phyloP scores from a whole-genome alignment of 495 filamentous ascomycete genomes.

The Pseudevernia furfuracea region DNA sequence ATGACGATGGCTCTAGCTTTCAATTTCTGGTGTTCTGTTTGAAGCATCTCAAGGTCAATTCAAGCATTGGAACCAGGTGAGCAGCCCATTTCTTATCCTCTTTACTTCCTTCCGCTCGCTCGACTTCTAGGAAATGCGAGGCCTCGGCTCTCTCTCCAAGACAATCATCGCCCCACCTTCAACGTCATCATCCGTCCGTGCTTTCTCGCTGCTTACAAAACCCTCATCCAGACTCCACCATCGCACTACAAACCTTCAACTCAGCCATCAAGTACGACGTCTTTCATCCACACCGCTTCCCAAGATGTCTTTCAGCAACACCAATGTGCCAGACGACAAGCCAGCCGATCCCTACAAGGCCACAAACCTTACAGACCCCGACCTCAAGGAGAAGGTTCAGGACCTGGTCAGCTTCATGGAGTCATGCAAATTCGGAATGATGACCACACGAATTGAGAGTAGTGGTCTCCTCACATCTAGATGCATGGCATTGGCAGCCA shows the following conservation, averaged over 20 bases:
- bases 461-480: slow-evolving; percentile 66
- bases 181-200: slow-evolving; percentile 13
- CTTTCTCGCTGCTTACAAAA: slow-evolving; percentile 11
- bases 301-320: slow-evolving; percentile 49
- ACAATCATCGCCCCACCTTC: slow-evolving; percentile 2
- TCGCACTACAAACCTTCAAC: background rate
- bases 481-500: slow-evolving; percentile 86
- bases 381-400: slow-evolving; percentile 70
- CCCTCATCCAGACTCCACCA: background rate
- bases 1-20: slow-evolving; percentile 4
- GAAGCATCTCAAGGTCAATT: background rate
- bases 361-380: slow-evolving; percentile 56
- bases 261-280: background rate
- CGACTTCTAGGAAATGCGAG: slow-evolving; percentile 1
- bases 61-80: slow-evolving; percentile 6
- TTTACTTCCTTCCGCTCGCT: background rate
- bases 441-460: slow-evolving; percentile 61
- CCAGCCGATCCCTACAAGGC: slow-evolving; percentile 73
- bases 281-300: background rate
- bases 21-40: background rate
- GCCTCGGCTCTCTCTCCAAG: background rate
- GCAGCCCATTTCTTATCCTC: background rate
- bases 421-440: slow-evolving; percentile 83
- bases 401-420: slow-evolving; percentile 76
- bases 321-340: slow-evolving; percentile 47